Percentiles rank a stretch among this genome's conserved stretches.
Conservation (phyloP, 2,329 filamentous ascomycete species). For the Neonectria coccinea region DNA sequence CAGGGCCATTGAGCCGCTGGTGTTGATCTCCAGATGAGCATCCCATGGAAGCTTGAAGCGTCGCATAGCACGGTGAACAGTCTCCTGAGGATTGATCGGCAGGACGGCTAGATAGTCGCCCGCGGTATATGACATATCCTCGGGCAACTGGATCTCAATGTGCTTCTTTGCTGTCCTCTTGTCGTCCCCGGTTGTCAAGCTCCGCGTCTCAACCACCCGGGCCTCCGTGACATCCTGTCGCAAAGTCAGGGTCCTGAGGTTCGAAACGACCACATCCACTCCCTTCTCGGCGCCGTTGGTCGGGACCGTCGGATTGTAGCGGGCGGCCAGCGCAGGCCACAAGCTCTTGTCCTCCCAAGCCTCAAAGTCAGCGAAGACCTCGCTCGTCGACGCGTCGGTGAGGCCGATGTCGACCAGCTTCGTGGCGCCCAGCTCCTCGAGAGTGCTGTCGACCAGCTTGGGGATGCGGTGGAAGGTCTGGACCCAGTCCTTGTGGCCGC, state of each 20-base stretch:
- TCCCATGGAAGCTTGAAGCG: conserved; percentile 78
- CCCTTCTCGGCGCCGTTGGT: conserved; percentile 2
- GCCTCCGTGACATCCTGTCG: conserved; percentile 27
- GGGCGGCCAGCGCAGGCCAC: conserved; percentile 61
- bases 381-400: conserved; percentile 69
- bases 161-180: conserved; percentile 63
- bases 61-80: conserved; percentile 72
- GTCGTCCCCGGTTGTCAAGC: conserved; percentile 8
- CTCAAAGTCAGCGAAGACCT: conserved; percentile 75
- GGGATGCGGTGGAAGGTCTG: conserved; percentile 76
- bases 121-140: conserved; percentile 71
- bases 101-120: conserved; percentile 82
- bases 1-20: conserved; percentile 61
- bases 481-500: conserved; percentile 68
- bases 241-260: conserved; percentile 14
- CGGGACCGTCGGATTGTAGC: conserved; percentile 42
- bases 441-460: conserved; percentile 66
- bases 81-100: conserved; percentile 73
- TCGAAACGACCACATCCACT: conserved; percentile 21
- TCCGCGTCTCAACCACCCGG: neutral
- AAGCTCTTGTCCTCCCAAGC: conserved; percentile 70
- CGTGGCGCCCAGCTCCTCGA: conserved; percentile 52
- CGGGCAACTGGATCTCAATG: conserved; percentile 75
- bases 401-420: conserved; percentile 59
- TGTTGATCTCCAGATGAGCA: conserved; percentile 69